Evolutionary conservation across 1,139 yeast species (phyloP).

Genomic region (Pichia inconspicua): DNA sequence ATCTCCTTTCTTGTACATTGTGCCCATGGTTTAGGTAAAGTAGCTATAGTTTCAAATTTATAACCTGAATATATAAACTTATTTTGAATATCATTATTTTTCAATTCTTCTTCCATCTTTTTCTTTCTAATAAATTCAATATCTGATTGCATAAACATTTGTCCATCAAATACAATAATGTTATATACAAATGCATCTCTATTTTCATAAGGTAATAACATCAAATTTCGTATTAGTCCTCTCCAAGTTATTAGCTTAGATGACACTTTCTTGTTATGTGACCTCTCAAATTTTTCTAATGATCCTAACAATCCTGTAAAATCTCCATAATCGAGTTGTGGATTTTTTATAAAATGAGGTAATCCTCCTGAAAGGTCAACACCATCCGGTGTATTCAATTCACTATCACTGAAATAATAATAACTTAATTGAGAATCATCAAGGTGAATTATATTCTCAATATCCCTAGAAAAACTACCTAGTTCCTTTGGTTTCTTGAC

Average conservation of each 20-base stretch:
- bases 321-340: slow-evolving; percentile 23
- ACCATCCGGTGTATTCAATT: slow-evolving; percentile 37
- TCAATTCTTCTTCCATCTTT: slow-evolving; percentile 23
- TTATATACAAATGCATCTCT: slow-evolving; percentile 57
- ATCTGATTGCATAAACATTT: slow-evolving; percentile 70
- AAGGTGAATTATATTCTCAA: slow-evolving; percentile 39
- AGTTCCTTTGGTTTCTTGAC: slow-evolving; percentile 72
- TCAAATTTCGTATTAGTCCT: slow-evolving; percentile 66
- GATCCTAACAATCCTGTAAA: slow-evolving; percentile 53
- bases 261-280: slow-evolving; percentile 37
- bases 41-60: slow-evolving; percentile 75
- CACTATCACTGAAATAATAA: slow-evolving; percentile 71
- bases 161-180: slow-evolving; percentile 67
- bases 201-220: slow-evolving; percentile 52
- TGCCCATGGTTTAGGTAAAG: slow-evolving; percentile 72
- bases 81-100: slow-evolving; percentile 33
- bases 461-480: slow-evolving; percentile 48
- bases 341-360: slow-evolving; percentile 41
- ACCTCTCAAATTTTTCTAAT: slow-evolving; percentile 47
- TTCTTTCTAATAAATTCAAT: slow-evolving; percentile 29
- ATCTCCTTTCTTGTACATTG: slow-evolving; percentile 55
- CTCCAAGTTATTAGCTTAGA: slow-evolving; percentile 76
- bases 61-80: slow-evolving; percentile 62
- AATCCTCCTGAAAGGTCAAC: slow-evolving; percentile 62
- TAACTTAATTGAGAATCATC: slow-evolving; percentile 52